Base-by-base conservation (phyloP, 495 filamentous ascomycete genomes). In the Podospora pseudopauciseta region DNA sequence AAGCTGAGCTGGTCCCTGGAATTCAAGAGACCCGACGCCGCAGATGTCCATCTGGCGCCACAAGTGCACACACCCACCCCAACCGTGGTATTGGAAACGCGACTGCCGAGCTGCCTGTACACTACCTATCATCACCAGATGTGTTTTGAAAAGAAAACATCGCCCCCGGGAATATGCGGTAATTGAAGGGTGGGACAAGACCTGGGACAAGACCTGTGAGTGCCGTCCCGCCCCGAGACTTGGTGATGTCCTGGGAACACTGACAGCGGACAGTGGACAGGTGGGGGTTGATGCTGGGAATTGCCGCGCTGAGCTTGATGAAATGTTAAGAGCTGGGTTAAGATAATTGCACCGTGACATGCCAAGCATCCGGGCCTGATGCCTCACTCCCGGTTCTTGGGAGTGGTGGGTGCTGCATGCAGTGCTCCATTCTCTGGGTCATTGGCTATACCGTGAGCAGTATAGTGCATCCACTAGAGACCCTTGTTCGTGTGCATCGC, bases 371-470 rank as follows among this genome's bases (percentile, higher is more conserved):
- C 23, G 55, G 55, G 55, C 55, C 15, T 58, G 55, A 58, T 58
- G 55, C 55, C 55, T 58, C 55, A 58, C 55, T 58, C 55, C 55
- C 55, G 55, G 55, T 58, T 58, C 55, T 58, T 58, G 55, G 55
- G 39, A 11, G 39, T 49, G 7, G 39, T 49, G 39, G 55, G 55
- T 58, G 55, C 55, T 13, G 55, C 55, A 19, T 58, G 55, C 55
- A 58, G n/a, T 19, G 23, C 55, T 58, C 55, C 55, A 58, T 58
- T 26, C 55, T 58, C 23, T 58, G 55, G 55, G 55, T 58, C 55
- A 0, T 49, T 26, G 55, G n/a, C 55, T 26, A 20, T 58, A 20
- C 55, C 55, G 0, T 4, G 13, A 58, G 23, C 23, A 58, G 55
- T 5, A 15, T 58, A 58, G 55, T 58, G n/a, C 55, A 58, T 7